These are phyloP conservation scores for Fragilariopsis cylindrus DNA, from an alignment of 108 stramenopile genomes.

Conservation along the genomic window DNA sequence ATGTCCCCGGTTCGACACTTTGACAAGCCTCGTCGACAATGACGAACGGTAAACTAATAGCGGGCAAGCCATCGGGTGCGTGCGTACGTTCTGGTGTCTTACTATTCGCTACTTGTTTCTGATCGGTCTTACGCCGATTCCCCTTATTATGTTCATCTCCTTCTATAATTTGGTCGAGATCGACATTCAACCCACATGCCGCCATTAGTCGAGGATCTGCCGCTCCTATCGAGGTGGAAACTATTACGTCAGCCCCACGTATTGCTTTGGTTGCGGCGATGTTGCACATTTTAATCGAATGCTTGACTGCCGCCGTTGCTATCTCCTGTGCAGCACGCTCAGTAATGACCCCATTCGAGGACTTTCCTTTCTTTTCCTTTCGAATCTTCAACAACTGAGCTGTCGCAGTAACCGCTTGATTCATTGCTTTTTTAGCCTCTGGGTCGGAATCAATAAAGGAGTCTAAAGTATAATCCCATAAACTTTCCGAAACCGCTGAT, in stretches of 20 bases:
- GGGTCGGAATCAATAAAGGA: conserved; percentile 75
- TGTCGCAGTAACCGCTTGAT: conserved; percentile 62
- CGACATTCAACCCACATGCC: conserved; percentile 74
- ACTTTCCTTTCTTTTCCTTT: conserved; percentile 34
- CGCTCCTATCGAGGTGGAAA: conserved; percentile 94
- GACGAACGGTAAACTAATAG: conserved; percentile 81
- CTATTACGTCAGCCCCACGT: conserved; percentile 95
- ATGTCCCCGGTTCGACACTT: conserved; percentile 90
- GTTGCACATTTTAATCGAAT: conserved; percentile 76
- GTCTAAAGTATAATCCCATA: conserved; percentile 80
- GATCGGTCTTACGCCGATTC: conserved; percentile 3
- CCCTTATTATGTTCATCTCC: conserved; percentile 11
- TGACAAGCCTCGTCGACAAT: conserved; percentile 94
- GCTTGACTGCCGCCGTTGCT: conserved; percentile 85
- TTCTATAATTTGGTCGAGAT: conserved; percentile 43
- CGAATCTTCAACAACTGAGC: conserved; percentile 51
- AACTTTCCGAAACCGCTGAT: conserved; percentile 66
- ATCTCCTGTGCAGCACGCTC: conserved; percentile 63
- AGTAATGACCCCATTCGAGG: conserved; percentile 38
- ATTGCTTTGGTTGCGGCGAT: conserved; percentile 84
- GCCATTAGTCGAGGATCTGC: conserved; percentile 93
- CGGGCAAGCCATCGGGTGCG: conserved; percentile 75
- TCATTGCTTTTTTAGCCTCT: conserved; percentile 68
- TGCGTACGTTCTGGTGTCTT: conserved; percentile 36
- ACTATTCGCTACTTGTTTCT: conserved; percentile 7